Evolutionary conservation across 1,284 basidiomycete genomes (phyloP).

Genomic region (Apiotrichum brassicae): DNA sequence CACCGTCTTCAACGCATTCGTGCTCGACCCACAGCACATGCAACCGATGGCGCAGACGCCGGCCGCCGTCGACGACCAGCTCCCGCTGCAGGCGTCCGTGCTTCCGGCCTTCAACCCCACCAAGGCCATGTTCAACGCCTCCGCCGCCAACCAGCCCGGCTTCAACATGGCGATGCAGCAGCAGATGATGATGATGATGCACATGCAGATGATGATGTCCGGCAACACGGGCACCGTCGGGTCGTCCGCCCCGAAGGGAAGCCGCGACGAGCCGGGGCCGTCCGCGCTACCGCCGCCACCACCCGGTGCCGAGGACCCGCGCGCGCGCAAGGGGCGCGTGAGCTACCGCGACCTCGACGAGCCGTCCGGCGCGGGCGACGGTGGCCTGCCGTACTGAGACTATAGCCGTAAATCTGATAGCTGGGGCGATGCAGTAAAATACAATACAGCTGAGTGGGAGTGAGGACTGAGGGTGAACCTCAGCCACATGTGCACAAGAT

Average conservation of each 20-base stretch:
- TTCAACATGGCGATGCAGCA: slow-evolving; percentile 42
- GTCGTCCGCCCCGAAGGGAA: neutral
- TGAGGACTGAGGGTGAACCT: no score
- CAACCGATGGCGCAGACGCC: slow-evolving; percentile 54
- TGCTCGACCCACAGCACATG: slow-evolving; percentile 83
- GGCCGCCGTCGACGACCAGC: slow-evolving; percentile 42
- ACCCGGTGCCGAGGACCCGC: slow-evolving; percentile 40
- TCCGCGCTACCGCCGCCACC: slow-evolving; percentile 21
- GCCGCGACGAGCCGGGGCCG: no score
- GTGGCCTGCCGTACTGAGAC: slow-evolving; percentile 42
- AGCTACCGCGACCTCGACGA: slow-evolving; percentile 45
- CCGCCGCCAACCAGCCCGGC: slow-evolving; percentile 13
- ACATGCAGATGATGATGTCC: slow-evolving; percentile 45
- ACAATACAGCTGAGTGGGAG: no score
- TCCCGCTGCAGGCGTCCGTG: slow-evolving; percentile 18
- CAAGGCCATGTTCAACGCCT: slow-evolving; percentile 18
- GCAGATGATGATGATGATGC: slow-evolving; percentile 48
- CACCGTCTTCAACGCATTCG: slow-evolving; percentile 85
- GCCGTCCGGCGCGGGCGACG: slow-evolving; percentile 32
- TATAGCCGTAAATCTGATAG: no score
- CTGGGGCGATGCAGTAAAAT: no score
- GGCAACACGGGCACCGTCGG: slow-evolving; percentile 9
- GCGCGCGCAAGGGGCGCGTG: slow-evolving; percentile 39
- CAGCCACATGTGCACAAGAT: no score
- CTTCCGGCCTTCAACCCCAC: slow-evolving; percentile 27